Conservation (phyloP, 106 monocot genomes). For the Xerophyta viscosa region DNA sequence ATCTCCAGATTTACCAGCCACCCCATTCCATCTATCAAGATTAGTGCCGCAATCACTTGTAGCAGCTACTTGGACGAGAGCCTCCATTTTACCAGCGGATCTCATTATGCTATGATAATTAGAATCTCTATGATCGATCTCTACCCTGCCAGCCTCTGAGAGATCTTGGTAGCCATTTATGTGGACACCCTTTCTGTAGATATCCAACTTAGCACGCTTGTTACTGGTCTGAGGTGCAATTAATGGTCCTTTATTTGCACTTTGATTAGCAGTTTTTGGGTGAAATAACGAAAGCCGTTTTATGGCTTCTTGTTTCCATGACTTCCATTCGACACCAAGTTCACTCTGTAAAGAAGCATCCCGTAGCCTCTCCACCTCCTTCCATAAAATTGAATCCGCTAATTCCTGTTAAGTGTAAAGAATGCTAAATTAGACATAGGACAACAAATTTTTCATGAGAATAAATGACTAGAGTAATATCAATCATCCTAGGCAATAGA, state of each 20-base stretch:
- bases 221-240: constrained; percentile 30
- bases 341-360: constrained; percentile 64
- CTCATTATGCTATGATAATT: constrained; percentile 6
- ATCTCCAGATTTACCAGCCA: constrained; percentile 1
- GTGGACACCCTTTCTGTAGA: constrained; percentile 27
- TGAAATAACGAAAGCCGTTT: constrained; percentile 45
- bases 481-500: no score
- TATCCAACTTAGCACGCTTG: constrained; percentile 70
- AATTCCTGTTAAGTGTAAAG: constrained; percentile 50
- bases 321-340: constrained; percentile 69
- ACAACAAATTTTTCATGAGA: no score
- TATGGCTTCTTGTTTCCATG: constrained; percentile 85
- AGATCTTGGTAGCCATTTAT: constrained; percentile 4
- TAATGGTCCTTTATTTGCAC: constrained; percentile 13
- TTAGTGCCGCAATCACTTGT: not conserved
- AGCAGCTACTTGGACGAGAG: constrained; percentile 5
- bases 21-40: constrained; percentile 6
- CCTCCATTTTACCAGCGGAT: constrained; percentile 12
- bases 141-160: constrained; percentile 2
- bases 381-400: constrained; percentile 59
- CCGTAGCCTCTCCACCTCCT: constrained; percentile 59
- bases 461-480: no score
- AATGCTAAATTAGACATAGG: not conserved
- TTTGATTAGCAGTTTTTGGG: constrained; percentile 14
- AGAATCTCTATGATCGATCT: constrained; percentile 10